These are phyloP conservation scores for Penicillium sp. DNA, from an alignment of 2,329 filamentous ascomycete genomes.

Conservation along the genomic window DNA sequence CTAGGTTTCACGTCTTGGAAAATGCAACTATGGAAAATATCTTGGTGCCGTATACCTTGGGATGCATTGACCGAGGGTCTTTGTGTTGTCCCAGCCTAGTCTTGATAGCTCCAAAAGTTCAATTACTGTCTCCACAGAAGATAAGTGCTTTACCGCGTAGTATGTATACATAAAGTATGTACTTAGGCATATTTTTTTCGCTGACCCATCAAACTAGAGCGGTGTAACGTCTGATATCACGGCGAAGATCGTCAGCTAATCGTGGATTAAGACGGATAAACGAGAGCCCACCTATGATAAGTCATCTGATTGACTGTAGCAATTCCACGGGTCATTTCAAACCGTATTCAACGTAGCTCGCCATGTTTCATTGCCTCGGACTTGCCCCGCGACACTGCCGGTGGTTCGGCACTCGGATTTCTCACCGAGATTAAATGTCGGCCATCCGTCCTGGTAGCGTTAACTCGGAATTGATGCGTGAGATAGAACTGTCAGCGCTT, in stretches of 20 bases:
- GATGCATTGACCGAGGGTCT: neutral
- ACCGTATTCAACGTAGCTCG: neutral
- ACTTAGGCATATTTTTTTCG: neutral
- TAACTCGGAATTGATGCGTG: conserved; percentile 32
- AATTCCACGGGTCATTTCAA: neutral
- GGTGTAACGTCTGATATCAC: neutral
- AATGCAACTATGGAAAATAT: conserved; percentile 25
- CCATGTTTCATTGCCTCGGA: conserved; percentile 23
- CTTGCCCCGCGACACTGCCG: conserved; percentile 27
- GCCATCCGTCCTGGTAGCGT: neutral
- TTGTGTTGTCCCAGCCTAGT: neutral
- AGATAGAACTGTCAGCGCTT: neutral
- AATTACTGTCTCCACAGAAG: neutral
- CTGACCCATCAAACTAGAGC: neutral
- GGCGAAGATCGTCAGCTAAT: neutral
- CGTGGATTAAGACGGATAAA: neutral
- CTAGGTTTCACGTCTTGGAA: conserved; percentile 24
- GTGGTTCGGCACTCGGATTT: conserved; percentile 30
- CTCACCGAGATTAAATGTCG: conserved; percentile 19
- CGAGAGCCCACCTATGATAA: neutral
- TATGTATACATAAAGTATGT: neutral
- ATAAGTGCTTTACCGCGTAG: no score
- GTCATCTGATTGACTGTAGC: neutral
- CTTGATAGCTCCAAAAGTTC: neutral
- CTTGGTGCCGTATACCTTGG: neutral